Evolutionary conservation across 331 rosid species (phyloP).

Genomic region (Malus hybrid): DNA sequence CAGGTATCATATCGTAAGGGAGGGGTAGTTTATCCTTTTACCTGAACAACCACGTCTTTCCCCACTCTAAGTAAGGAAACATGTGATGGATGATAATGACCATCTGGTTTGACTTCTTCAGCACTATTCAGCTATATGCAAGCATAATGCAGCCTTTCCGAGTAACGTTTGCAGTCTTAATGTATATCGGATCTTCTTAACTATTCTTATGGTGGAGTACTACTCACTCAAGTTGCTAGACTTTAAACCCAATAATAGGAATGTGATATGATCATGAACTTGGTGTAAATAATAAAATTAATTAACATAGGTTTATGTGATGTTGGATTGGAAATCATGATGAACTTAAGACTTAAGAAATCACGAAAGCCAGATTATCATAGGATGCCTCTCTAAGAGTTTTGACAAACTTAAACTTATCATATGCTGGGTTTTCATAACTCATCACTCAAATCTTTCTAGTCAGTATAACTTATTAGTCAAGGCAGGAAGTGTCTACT

Average conservation of each 20-base stretch:
- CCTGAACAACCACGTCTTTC: no score
- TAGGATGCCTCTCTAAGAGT: not conserved
- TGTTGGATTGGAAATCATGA: not conserved
- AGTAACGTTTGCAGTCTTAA: not conserved
- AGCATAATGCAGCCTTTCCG: not conserved
- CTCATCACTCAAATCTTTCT: not conserved
- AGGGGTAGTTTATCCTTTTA: no score
- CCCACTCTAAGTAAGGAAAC: no score
- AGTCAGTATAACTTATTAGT: not conserved
- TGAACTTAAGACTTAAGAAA: not conserved
- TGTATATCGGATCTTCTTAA: not conserved
- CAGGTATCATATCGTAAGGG: no score
- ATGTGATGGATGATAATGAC: not conserved
- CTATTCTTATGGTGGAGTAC: not conserved
- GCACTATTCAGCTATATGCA: not conserved
- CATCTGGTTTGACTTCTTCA: not conserved
- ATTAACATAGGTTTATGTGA: not conserved
- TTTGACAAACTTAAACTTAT: not conserved
- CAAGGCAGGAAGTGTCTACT: not conserved
- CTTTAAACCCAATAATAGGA: no score
- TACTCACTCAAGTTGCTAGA: not conserved
- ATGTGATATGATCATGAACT: not conserved
- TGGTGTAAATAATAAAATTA: not conserved
- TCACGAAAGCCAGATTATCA: not conserved
- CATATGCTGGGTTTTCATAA: not conserved